Conservation (phyloP, 208 protist species). For the Porcisia deanei region DNA sequence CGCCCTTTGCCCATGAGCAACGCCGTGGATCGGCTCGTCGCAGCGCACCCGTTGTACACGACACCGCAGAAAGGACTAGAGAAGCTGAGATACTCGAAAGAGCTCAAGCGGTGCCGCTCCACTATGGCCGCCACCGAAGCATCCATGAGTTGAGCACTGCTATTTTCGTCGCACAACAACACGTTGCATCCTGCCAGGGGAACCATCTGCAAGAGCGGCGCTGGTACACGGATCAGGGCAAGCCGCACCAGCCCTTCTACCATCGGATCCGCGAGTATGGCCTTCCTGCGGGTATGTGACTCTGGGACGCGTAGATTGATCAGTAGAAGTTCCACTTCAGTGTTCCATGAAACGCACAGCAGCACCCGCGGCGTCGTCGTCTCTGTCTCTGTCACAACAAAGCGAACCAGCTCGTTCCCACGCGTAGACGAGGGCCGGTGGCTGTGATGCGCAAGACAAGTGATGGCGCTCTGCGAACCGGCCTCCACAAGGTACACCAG, state of each 20-base stretch:
- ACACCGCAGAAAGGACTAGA: conserved; percentile 29
- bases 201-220: conserved; percentile 45
- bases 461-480: conserved; percentile 28
- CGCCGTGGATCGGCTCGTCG: conserved; percentile 30
- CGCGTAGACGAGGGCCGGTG: conserved; percentile 29
- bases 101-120: conserved; percentile 41
- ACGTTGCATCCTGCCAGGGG: conserved; percentile 44
- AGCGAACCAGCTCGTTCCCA: conserved; percentile 49
- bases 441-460: conserved; percentile 35
- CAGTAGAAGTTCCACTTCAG: conserved; percentile 56
- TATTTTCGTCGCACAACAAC: conserved; percentile 48
- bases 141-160: conserved; percentile 54
- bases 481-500: conserved; percentile 47
- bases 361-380: conserved; percentile 25
- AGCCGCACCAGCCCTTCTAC: conserved; percentile 39
- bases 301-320: conserved; percentile 33
- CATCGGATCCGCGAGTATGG: conserved; percentile 1
- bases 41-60: conserved; percentile 42
- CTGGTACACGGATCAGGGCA: conserved; percentile 26
- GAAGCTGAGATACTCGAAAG: conserved; percentile 45
- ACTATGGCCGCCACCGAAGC: conserved; percentile 51
- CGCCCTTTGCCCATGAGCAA: conserved; percentile 41
- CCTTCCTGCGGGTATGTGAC: not conserved
- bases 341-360: conserved; percentile 62
- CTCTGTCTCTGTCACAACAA: conserved; percentile 34